Evolutionary conservation across 176 grass and related monocot species (phyloP), one percentile per base, ranked within the genome.

Genomic region (Microstegium vimineum): DNA sequence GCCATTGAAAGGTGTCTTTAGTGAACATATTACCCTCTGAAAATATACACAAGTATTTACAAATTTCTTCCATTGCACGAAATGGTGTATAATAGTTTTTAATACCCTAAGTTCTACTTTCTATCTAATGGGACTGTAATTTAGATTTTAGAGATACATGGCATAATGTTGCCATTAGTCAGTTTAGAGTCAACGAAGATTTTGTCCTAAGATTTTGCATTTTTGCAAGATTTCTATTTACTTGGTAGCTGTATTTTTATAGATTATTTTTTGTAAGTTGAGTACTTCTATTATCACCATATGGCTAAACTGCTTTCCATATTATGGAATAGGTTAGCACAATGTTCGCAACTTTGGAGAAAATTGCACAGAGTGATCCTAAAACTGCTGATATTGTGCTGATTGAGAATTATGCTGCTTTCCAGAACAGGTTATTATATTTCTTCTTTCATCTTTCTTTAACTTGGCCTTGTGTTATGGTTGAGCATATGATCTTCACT

Each of bases 381-480:
- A 95, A 82, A 84, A 91, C 80, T 83, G 82, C 83, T 10, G 96
- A 99, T 20, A 94, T 95, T 85, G 85, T 99, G 74, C 71, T 95
- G 46, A 93, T 99, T 71, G 96, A 94, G 77, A 99, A 99, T 56
- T 95, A 99, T 87, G 96, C 96, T 67, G 91, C 93, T 78, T 99
- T 99, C 71, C 93, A 95, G 76, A 95, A 94, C 87, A 99, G 96
- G 96, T 99, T 66, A 86, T 99, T 66, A 86, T 36, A 12, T 76
- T 83, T 70, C 45, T 14, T 38, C 62, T 2, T 90, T 59, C 61
- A 40, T 78, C 28, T 43, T 7, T 72, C 34, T 11, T 76, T 71
- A 82, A 43, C 38, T 13, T 25, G 6, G 22, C 32, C n/a, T 35
- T 62, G 20, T 14, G 26, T 8, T 62, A 81, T 78, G 74, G 37